Base-by-base conservation (phyloP, 768 basidiomycete genomes). In the Boletus subcaerulescens region DNA sequence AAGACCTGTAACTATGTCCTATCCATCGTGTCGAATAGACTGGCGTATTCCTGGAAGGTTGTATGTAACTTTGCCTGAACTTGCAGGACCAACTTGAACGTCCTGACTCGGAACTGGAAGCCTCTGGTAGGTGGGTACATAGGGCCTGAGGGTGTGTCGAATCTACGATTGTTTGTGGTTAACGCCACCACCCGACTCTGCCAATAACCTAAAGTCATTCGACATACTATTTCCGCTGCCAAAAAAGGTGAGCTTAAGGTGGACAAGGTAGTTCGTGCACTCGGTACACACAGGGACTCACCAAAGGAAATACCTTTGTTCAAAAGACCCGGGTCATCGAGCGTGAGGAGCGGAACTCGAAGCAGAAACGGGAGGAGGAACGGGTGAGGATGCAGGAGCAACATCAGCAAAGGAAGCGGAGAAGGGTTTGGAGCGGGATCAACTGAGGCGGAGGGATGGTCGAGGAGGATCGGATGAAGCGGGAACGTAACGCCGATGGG, bases 161-260 rank as follows among this genome's bases (percentile, higher is more conserved):
- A n/a, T n/a, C n/a, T n/a, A n/a, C n/a, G n/a, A n/a, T n/a, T n/a
- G n/a, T n/a, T n/a, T n/a, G n/a, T n/a, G n/a, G n/a, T n/a, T n/a
- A n/a, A n/a, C n/a, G n/a, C 22, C 22, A 22, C 22, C 22, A 22
- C 22, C 22, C 22, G 22, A 22, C 22, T 71, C 81, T 45, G 76
- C 76, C 5, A 84, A 85, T 67, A 73, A 66, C 33, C 71, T 91
- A 54, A 91, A 89, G 63, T 71, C 83, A 1, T 88, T 87, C 8
- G 94, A 98, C 65, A 91, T 68, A 93, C 81, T n/a, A 81, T 95
- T 47, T 93, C 95, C 0, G 85, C 84, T 3, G 24, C 24, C 4
- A 24, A 24, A 24, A 22, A 5, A 24, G 24, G 1, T 24, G 24
- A 24, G 24, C 24, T 24, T 10, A 95, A 98, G 69, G 79, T 98